Evolutionary conservation across 2,329 filamentous ascomycete genomes (phyloP), one percentile per base, ranked within the genome.

Genomic region (Penicillium frequentans): DNA sequence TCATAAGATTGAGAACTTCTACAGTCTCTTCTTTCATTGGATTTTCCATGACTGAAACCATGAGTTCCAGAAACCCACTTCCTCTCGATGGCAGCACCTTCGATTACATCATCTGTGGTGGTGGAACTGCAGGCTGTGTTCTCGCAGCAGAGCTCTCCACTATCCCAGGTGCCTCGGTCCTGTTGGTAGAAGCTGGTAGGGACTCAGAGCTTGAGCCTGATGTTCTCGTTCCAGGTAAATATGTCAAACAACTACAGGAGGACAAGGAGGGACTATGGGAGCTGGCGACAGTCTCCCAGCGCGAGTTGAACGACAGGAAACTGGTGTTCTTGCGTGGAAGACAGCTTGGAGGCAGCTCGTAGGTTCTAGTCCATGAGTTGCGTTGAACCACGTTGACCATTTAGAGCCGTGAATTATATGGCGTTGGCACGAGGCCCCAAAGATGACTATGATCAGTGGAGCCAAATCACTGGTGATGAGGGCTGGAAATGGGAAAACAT

Each of bases 241-340:
- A 43, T 49, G 52, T 54, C n/a, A 54, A 54, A 21, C 52, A 54
- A 13, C 45, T 49, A 21, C 52, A 44, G 26, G 45, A 54, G n/a
- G 52, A 54, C 14, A 54, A 49, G 19, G 52, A 49, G 45, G 52
- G 52, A 3, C 26, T 54, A 44, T 54, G 52, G 52, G 45, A 54
- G 19, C 11, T 54, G 45, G 52, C 49, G 13, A 54, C 52, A 13
- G n/a, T 54, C 10, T 35, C 52, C 1, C 52, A 54, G 45, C 24
- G 11, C 9, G 33, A 54, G 21, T 49, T 49, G 23, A 54, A 54
- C 19, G 52, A 33, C 21, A 49, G 52, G 37, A 19, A 21, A 21
- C 37, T 42, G n/a, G n/a, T 21, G 1, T 42, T 42, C 9, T 11
- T 42, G n/a, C 16, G 37, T 19, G 37, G 37, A 19, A 42, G n/a